Evolutionary conservation across 805 yeast genomes (phyloP), one percentile per base, ranked within the genome.

Genomic region (Trichomonascus vanleenenianus): DNA sequence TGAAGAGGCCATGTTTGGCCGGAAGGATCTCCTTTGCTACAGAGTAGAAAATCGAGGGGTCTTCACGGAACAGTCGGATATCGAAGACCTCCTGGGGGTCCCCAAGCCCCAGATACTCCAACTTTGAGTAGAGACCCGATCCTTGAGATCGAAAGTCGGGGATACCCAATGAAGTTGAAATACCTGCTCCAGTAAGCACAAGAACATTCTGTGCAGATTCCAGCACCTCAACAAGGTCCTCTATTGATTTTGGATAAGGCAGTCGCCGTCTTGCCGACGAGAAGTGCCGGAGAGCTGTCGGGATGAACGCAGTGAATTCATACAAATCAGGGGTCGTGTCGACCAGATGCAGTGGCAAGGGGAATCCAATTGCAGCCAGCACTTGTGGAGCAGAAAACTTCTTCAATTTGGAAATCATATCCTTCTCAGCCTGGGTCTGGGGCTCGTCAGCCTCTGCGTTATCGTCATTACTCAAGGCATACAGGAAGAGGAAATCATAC

Each of bases 21-120:
- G 96, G 96, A 43, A 89, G 63, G 40, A 88, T 80, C 76, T 84
- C 76, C 55, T 80, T 81, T 1, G 97, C 96, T 44, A 88, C 81
- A n/a, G 85, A 77, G 61, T 85, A 88, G 59, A 88, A 89, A 12
- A 88, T 76, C 2, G 74, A 63, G 1, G 97, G 97, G 55, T 86
- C 86, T 39, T 76, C 75, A 53, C 72, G 71, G 66, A 88, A 88
- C n/a, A 78, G 70, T 19, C 71, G 71, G 39, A 84, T 65, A 57
- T 85, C 86, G 62, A 88, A 88, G 37, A 87, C 96, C 55, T 85
- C 91, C 59, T 88, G 96, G 0, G 97, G 96, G 56, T 88, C 96
- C 42, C 74, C 76, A 30, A 88, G 65, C 0, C 93, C 89, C 45
- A 85, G 63, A 55, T 75, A 74, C 43, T 73, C 72, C 54, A 89